These are phyloP conservation scores for Alnus rubra DNA, from an alignment of 306 rosid species.

Conservation along the genomic window DNA sequence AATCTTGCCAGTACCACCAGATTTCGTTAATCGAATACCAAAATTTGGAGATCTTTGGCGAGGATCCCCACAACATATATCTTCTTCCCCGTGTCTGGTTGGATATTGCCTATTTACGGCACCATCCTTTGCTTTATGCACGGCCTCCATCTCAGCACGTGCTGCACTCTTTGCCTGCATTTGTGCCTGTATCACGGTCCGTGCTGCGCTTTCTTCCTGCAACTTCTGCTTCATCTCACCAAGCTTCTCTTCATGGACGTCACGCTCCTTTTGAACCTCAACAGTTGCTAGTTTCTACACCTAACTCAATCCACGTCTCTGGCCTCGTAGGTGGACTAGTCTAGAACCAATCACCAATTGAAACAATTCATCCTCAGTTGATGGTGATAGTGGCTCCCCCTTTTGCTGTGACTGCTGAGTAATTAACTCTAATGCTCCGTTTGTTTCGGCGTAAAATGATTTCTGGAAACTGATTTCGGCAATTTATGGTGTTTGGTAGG, in stretches of 20 bases:
- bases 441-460: no score
- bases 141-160: conserved; percentile 21
- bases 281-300: background rate
- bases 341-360: background rate
- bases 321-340: conserved; percentile 5
- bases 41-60: no score
- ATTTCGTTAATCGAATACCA: no score
- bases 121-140: conserved; percentile 53
- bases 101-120: conserved; percentile 55
- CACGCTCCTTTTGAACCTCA: conserved; percentile 15
- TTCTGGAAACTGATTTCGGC: no score
- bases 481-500: no score
- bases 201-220: conserved; percentile 16
- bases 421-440: background rate
- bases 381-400: background rate
- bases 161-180: conserved; percentile 10
- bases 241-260: conserved; percentile 1
- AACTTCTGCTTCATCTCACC: conserved; percentile 13
- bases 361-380: conserved; percentile 6
- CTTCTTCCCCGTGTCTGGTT: conserved; percentile 58
- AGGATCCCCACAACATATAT: conserved; percentile 50
- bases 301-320: background rate
- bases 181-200: conserved; percentile 10
- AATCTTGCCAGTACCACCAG: no score
- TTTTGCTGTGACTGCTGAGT: background rate